Conservation (phyloP, 2,329 filamentous ascomycete genomes). For the Alternaria solani region DNA sequence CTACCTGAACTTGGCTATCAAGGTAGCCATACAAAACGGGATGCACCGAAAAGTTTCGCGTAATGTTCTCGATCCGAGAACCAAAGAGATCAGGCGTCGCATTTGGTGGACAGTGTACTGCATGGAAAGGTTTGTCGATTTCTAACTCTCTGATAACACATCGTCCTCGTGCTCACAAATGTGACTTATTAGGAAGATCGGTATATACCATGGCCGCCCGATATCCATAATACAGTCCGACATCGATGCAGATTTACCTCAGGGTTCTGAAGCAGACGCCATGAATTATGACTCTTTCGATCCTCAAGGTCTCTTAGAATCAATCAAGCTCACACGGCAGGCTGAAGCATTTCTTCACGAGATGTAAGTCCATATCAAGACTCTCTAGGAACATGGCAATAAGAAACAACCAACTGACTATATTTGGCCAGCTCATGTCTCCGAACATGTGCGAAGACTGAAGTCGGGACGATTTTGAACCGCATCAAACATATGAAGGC, state of each 20-base stretch:
- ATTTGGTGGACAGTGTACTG: conserved; percentile 27
- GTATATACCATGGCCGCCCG: conserved; percentile 24
- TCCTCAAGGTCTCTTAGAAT: conserved; percentile 8
- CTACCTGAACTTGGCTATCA: conserved; percentile 64
- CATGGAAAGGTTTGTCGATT: conserved; percentile 20
- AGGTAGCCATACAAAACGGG: conserved; percentile 67
- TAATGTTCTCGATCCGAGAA: conserved; percentile 7
- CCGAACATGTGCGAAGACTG: conserved; percentile 13
- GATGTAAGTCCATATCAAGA: conserved; percentile 10
- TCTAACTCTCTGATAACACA: neutral
- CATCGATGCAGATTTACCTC: conserved; percentile 20
- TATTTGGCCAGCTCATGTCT: conserved; percentile 6
- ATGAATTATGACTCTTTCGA: conserved; percentile 8
- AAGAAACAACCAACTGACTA: neutral
- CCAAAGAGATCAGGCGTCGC: conserved; percentile 20
- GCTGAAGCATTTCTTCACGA: conserved; percentile 16
- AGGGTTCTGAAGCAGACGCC: neutral
- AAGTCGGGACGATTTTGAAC: conserved; percentile 11
- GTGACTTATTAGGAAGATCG: conserved; percentile 12
- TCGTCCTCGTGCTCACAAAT: neutral
- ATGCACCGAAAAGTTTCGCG: conserved; percentile 60
- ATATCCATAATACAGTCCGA: conserved; percentile 19
- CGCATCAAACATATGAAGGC: conserved; percentile 14
- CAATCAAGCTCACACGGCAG: conserved; percentile 15
- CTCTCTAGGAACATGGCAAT: neutral